Conservation (phyloP, 2,329 filamentous ascomycete species). For the Mariannaea elegans region DNA sequence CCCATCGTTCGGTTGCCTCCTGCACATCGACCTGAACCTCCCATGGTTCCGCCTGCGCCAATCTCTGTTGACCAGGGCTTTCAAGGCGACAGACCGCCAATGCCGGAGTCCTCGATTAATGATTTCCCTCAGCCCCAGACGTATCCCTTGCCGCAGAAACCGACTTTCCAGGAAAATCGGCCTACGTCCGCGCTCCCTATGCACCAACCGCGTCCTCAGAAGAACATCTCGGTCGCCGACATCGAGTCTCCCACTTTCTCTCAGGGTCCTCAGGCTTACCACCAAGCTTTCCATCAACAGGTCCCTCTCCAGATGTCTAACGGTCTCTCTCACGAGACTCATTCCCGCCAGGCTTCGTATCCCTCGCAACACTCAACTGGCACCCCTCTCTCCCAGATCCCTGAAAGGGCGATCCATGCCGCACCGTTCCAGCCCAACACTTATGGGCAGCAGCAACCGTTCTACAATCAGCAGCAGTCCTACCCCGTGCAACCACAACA, state of each 20-base stretch:
- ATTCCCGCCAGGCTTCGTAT: slow-evolving; percentile 74
- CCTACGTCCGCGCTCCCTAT: slow-evolving; percentile 68
- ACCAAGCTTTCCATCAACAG: slow-evolving; percentile 94
- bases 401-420: slow-evolving; percentile 90
- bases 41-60: slow-evolving; percentile 19
- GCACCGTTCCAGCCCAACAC: slow-evolving; percentile 84
- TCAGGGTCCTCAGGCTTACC: slow-evolving; percentile 76
- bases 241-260: slow-evolving; percentile 81
- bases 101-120: slow-evolving; percentile 53
- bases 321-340: slow-evolving; percentile 65
- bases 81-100: slow-evolving; percentile 25
- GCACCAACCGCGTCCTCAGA: slow-evolving; percentile 95
- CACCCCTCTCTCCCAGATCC: slow-evolving; percentile 90
- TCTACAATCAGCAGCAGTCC: slow-evolving; percentile 64
- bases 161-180: slow-evolving; percentile 65
- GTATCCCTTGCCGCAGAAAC: slow-evolving; percentile 67
- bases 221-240: slow-evolving; percentile 89
- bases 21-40: slow-evolving; percentile 49
- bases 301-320: slow-evolving; percentile 79
- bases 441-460: slow-evolving; percentile 67
- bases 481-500: slow-evolving; percentile 55
- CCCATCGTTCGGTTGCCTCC: slow-evolving; percentile 88
- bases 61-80: slow-evolving; percentile 22
- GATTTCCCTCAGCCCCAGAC: slow-evolving; percentile 66
- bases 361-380: slow-evolving; percentile 75